Conservation (phyloP, 768 basidiomycete genomes). For the Amanita rubescens region DNA sequence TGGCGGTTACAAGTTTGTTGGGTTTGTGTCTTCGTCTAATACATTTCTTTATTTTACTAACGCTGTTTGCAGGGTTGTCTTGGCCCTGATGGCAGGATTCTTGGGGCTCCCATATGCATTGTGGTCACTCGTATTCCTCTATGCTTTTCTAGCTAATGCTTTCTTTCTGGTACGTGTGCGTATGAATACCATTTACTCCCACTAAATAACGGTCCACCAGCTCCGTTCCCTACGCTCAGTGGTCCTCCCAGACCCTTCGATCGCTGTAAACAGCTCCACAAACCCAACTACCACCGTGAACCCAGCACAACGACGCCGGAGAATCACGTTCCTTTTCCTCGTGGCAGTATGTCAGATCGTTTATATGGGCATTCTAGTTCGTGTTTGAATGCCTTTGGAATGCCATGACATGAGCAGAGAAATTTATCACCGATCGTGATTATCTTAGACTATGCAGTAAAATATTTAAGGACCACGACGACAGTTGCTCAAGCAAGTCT, state of each 20-base stretch:
- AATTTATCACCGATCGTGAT: too few species aligned
- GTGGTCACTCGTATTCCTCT: conserved; percentile 69
- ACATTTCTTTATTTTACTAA: neutral
- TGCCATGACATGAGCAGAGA: too few species aligned
- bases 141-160: conserved; percentile 82
- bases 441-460: too few species aligned
- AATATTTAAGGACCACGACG: too few species aligned
- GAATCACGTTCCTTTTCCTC: conserved; percentile 85
- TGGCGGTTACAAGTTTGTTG: conserved; percentile 96
- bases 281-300: conserved; percentile 50
- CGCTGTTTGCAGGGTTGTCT: conserved; percentile 59
- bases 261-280: conserved; percentile 20
- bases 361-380: conserved; percentile 81
- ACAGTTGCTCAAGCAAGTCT: too few species aligned
- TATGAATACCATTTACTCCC: neutral
- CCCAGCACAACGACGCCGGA: conserved; percentile 70
- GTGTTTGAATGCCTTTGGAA: conserved; percentile 24
- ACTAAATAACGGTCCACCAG: conserved; percentile 31
- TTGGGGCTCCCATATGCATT: conserved; percentile 54
- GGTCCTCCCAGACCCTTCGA: conserved; percentile 74
- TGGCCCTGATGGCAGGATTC: conserved; percentile 68
- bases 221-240: conserved; percentile 90
- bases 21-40: conserved; percentile 43
- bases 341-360: conserved; percentile 76
- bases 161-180: conserved; percentile 76